Conservation (phyloP, 2,329 filamentous ascomycete species). For the Magnaporthiopsis poae region DNA sequence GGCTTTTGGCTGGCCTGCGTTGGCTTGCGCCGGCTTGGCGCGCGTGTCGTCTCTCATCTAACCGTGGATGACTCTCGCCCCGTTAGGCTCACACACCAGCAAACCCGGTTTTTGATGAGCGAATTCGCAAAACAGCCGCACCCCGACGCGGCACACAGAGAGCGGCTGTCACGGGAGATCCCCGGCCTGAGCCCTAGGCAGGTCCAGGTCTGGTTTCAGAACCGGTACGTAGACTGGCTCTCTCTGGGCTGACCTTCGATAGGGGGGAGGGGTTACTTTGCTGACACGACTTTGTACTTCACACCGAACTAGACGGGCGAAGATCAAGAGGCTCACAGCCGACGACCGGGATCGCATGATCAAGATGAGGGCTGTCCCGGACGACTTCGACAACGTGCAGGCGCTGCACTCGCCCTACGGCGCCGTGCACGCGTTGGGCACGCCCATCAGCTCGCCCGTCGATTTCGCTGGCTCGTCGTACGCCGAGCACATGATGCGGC, state of each 20-base stretch:
- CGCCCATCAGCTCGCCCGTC: slow-evolving; percentile 37
- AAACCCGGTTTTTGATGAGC: slow-evolving; percentile 95
- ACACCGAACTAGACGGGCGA: slow-evolving; percentile 45
- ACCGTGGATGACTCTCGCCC: background rate
- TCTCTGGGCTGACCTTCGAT: background rate
- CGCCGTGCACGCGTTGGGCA: slow-evolving; percentile 43
- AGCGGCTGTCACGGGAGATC: slow-evolving; percentile 78
- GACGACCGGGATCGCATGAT: slow-evolving; percentile 63
- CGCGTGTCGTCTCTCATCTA: background rate
- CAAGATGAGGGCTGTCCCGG: slow-evolving; percentile 61
- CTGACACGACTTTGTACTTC: background rate
- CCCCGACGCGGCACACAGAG: slow-evolving; percentile 81
- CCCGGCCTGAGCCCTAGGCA: slow-evolving; percentile 84
- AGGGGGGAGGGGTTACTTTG: background rate
- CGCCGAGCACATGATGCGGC: slow-evolving; percentile 53
- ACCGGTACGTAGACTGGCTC: slow-evolving; percentile 51
- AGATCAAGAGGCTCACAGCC: slow-evolving; percentile 61
- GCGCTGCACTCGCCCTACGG: slow-evolving; percentile 59
- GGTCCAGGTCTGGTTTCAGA: slow-evolving; percentile 98
- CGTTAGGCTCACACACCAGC: slow-evolving; percentile 76
- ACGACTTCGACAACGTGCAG: slow-evolving; percentile 61
- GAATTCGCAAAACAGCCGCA: slow-evolving; percentile 93
- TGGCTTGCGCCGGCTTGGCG: background rate
- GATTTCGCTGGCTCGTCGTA: slow-evolving; percentile 41
- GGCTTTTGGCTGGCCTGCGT: background rate